A percentile compares a stretch with the other conserved stretches of the same genome.
Conservation (phyloP, 164 flowering plant species). For the Cinnamomum micranthum region DNA sequence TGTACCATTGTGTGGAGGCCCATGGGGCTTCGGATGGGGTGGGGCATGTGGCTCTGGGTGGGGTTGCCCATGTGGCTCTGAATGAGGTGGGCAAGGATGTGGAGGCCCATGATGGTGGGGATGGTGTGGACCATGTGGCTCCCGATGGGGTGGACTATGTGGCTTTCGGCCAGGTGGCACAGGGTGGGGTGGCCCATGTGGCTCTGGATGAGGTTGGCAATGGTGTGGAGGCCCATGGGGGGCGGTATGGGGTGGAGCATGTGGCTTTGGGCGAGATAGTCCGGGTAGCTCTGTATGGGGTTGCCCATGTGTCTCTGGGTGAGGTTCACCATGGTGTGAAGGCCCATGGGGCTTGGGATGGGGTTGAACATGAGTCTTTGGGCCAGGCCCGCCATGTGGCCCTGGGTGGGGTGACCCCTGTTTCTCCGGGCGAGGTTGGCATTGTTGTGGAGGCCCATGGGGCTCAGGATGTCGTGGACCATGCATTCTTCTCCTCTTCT, state of each 20-base stretch:
- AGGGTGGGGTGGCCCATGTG: neutral
- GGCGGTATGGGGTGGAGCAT: neutral
- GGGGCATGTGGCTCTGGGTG: neutral
- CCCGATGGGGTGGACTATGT: neutral
- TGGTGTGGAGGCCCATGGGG: neutral
- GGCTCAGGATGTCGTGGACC: neutral
- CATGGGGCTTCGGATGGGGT: neutral
- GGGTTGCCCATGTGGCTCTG: neutral
- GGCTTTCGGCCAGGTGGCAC: neutral
- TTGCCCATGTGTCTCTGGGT: neutral
- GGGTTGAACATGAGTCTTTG: too few relatives aligned
- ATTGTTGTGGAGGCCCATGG: too few relatives aligned
- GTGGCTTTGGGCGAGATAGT: too few relatives aligned
- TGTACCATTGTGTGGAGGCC: too few relatives aligned
- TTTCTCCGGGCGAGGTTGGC: too few relatives aligned
- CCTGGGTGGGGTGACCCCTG: too few relatives aligned
- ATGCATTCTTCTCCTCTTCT: neutral
- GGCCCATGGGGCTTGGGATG: neutral
- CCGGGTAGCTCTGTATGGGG: neutral
- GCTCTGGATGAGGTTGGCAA: neutral
- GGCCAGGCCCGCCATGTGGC: too few relatives aligned
- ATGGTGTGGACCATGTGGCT: neutral
- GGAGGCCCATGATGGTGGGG: neutral
- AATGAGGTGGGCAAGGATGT: too few relatives aligned
- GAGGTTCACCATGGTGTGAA: neutral